phyloP scores from a whole-genome alignment of 371 early-diverging fungal genomes.

The Globomyces sp. region DNA sequence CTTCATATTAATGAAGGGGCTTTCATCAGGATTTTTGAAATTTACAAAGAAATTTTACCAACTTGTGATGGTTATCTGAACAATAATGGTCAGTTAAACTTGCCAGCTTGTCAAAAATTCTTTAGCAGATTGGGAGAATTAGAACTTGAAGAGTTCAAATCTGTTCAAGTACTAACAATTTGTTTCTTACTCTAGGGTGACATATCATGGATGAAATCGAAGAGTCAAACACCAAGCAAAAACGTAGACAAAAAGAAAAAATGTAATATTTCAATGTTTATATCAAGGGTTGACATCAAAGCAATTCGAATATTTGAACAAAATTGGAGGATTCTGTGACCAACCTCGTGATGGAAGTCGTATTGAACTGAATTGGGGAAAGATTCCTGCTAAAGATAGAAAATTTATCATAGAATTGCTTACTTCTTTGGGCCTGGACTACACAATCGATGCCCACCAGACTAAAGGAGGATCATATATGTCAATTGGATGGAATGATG shows the following conservation, averaged over 20 bases:
- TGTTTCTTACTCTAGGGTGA: neutral
- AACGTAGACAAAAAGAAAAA: conserved; percentile 51
- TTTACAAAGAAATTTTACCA: conserved; percentile 75
- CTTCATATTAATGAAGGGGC: conserved; percentile 96
- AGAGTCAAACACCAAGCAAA: neutral
- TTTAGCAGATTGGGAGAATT: conserved; percentile 59
- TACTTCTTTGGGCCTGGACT: conserved; percentile 59
- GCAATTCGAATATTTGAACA: conserved; percentile 49
- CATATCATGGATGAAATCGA: neutral
- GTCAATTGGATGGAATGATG: conserved; percentile 38
- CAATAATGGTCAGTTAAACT: conserved; percentile 72
- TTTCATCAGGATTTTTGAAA: conserved; percentile 78
- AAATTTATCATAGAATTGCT: conserved; percentile 63
- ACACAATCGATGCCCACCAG: conserved; percentile 33
- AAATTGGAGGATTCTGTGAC: conserved; percentile 37
- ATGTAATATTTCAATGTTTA: conserved; percentile 21
- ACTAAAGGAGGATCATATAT: conserved; percentile 35
- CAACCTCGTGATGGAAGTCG: conserved; percentile 10
- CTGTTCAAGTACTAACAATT: conserved; percentile 32
- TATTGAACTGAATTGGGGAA: conserved; percentile 28
- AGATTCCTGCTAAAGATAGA: conserved; percentile 58
- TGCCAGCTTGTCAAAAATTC: conserved; percentile 62
- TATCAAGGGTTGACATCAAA: conserved; percentile 62
- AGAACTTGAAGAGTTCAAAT: conserved; percentile 68
- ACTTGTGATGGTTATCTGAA: conserved; percentile 79